phyloP scores from a whole-genome alignment of 78 protist species.

The Emiliania huxleyi region DNA sequence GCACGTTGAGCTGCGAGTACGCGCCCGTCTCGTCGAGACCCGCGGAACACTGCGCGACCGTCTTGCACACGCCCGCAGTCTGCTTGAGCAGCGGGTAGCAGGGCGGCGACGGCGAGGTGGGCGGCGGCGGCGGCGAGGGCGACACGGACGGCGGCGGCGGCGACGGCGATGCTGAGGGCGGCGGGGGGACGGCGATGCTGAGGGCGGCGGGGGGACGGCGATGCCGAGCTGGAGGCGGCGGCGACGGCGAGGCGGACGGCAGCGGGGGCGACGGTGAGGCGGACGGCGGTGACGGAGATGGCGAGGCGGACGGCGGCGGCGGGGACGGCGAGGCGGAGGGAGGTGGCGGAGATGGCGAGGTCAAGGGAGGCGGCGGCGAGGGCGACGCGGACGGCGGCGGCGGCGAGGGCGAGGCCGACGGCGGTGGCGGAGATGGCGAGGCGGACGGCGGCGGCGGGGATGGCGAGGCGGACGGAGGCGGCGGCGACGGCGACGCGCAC shows the following conservation, averaged over 20 bases:
- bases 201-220: not conserved
- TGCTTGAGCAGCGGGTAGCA: too few species aligned
- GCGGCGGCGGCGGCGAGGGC: not conserved
- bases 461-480: not conserved
- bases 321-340: not conserved
- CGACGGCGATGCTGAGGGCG: not conserved
- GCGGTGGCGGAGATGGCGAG: not conserved
- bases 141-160: not conserved
- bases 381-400: not conserved
- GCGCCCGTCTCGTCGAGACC: too few species aligned
- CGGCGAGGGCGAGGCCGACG: not conserved
- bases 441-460: not conserved
- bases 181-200: not conserved
- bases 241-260: not conserved
- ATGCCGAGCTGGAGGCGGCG: too few species aligned
- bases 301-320: not conserved
- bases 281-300: not conserved
- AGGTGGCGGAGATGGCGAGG: too few species aligned
- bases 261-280: not conserved
- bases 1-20: too few species aligned
- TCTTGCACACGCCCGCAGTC: too few species aligned
- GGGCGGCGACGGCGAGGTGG: not conserved
- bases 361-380: not conserved
- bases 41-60: too few species aligned
- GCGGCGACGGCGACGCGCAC: not conserved